These are phyloP conservation scores for Peniophora sp. DNA, from an alignment of 1,284 basidiomycete species.

Conservation along the genomic window DNA sequence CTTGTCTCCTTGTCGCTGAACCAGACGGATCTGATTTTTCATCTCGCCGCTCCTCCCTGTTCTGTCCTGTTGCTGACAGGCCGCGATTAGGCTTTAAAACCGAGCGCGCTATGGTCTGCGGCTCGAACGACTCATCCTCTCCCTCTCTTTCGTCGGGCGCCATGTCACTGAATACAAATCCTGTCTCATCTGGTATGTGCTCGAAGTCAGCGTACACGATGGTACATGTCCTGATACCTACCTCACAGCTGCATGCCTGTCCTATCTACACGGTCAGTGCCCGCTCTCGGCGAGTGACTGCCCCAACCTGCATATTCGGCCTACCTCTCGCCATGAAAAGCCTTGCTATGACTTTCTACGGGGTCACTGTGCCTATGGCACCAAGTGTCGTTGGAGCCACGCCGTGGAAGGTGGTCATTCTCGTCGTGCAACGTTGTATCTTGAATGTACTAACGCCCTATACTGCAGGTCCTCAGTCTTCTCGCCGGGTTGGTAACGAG, in stretches of 20 bases:
- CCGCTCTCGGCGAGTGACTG: constrained; percentile 16
- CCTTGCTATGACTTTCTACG: constrained; percentile 10
- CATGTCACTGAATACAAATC: background rate
- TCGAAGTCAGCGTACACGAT: background rate
- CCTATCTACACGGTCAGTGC: constrained; percentile 14
- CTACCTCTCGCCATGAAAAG: constrained; percentile 9
- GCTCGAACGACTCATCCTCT: background rate
- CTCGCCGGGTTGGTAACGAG: too few relatives aligned
- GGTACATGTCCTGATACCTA: background rate
- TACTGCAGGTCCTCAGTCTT: too few relatives aligned
- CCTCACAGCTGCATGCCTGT: constrained; percentile 11
- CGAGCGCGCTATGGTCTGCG: background rate
- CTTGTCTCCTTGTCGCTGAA: too few relatives aligned
- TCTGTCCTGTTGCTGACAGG: too few relatives aligned
- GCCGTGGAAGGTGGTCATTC: background rate
- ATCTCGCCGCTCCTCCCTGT: too few relatives aligned
- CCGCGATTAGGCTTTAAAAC: too few relatives aligned
- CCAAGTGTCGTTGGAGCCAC: background rate
- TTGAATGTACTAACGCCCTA: too few relatives aligned
- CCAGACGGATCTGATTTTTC: too few relatives aligned
- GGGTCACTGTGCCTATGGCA: background rate
- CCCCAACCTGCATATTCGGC: constrained; percentile 16
- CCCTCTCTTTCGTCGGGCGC: background rate
- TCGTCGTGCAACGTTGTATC: too few relatives aligned
- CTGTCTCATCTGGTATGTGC: constrained; percentile 8